These are phyloP conservation scores for Phialophora chinensis DNA, from an alignment of 2,329 filamentous ascomycete species.

Conservation along the genomic window DNA sequence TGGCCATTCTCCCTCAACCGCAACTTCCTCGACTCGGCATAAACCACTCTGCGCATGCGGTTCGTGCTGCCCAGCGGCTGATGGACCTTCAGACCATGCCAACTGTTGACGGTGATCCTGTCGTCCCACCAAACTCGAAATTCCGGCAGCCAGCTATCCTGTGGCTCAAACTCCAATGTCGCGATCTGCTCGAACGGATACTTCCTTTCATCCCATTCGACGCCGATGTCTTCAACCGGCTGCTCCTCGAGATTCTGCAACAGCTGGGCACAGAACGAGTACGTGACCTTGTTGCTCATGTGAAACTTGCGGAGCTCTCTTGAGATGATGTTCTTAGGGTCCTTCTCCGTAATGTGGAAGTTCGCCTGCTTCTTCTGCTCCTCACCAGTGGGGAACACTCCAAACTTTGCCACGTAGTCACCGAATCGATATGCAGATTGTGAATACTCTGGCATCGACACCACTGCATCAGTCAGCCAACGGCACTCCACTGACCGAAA, in stretches of 20 bases:
- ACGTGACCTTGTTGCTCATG: conserved; percentile 34
- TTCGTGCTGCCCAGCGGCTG: conserved; percentile 34
- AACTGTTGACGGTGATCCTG: conserved; percentile 33
- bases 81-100: conserved; percentile 34
- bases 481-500: background rate
- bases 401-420: conserved; percentile 35
- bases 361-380: conserved; percentile 31
- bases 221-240: conserved; percentile 74
- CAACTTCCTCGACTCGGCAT: conserved; percentile 35
- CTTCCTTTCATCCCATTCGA: conserved; percentile 98
- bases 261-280: conserved; percentile 37
- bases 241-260: conserved; percentile 39
- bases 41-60: conserved; percentile 31
- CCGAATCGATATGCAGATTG: conserved; percentile 35
- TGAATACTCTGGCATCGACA: conserved; percentile 35
- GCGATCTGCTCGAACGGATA: conserved; percentile 79
- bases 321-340: conserved; percentile 34
- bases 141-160: conserved; percentile 33
- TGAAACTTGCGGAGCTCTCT: conserved; percentile 32
- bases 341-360: conserved; percentile 28
- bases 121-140: conserved; percentile 35
- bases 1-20: conserved; percentile 30
- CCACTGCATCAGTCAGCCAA: conserved; percentile 20
- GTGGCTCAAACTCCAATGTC: conserved; percentile 33
- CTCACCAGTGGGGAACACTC: conserved; percentile 30